phyloP scores from a whole-genome alignment of 2,329 filamentous ascomycete species.

The Apiospora sp. region DNA sequence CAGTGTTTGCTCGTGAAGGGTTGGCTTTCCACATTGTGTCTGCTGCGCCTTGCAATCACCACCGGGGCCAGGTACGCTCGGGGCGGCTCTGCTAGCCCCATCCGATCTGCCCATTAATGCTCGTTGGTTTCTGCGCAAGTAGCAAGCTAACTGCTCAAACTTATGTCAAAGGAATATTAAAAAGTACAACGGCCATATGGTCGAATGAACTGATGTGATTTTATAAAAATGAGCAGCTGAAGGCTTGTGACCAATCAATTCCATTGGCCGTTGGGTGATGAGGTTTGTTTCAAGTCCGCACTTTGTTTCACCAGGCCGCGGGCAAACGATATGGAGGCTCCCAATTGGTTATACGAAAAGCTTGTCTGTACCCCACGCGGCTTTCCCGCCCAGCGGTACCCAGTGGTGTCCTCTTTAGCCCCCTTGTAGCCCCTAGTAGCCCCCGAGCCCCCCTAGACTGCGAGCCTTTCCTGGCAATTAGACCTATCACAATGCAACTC shows the following conservation, averaged over 20 bases:
- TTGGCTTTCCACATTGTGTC: neutral
- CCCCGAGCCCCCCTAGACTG: neutral
- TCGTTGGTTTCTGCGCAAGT: conserved; percentile 7
- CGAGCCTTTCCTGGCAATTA: neutral
- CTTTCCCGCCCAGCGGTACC: neutral
- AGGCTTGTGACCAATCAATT: conserved; percentile 1
- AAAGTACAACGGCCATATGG: neutral
- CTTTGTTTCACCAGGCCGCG: conserved; percentile 17
- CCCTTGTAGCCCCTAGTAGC: neutral
- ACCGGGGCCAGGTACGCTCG: neutral
- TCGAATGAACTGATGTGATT: neutral
- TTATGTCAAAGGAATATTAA: neutral
- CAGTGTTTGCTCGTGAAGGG: neutral
- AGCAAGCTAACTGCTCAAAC: neutral
- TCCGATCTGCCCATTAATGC: neutral
- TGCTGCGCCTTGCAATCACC: conserved; percentile 12
- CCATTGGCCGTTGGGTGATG: neutral
- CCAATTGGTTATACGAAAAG: conserved; percentile 15
- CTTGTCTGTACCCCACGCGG: conserved; percentile 20
- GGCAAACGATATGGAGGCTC: neutral
- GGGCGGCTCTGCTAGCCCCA: neutral
- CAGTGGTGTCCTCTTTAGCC: neutral
- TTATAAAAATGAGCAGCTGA: neutral
- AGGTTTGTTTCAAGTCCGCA: conserved; percentile 18
- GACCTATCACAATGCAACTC: neutral